Conservation (phyloP, 306 rosid genomes). For the Dryas alaskensis region DNA sequence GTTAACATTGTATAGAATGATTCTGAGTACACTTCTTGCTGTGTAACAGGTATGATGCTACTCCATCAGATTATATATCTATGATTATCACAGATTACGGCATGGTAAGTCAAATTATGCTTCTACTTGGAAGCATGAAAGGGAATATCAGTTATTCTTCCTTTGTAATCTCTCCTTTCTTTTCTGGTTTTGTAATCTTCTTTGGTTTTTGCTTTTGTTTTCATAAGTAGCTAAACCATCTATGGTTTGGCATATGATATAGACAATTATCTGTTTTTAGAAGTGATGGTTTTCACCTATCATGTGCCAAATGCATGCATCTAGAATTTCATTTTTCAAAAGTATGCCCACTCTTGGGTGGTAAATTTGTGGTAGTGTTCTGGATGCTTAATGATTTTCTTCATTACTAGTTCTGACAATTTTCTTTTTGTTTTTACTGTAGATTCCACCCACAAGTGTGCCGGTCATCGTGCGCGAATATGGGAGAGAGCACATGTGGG, state of each 20-base stretch:
- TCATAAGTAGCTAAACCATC: background rate
- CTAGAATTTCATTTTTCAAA: no score
- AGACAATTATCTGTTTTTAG: background rate
- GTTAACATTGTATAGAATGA: constrained; percentile 4
- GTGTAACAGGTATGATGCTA: constrained; percentile 68
- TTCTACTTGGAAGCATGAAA: background rate
- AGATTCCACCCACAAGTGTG: constrained; percentile 88
- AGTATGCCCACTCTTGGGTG: background rate
- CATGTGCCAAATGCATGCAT: background rate
- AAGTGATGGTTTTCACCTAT: background rate
- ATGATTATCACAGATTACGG: constrained; percentile 85
- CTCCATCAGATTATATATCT: constrained; percentile 82
- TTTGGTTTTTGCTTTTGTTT: background rate
- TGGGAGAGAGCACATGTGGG: constrained; percentile 52
- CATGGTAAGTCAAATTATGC: constrained; percentile 52
- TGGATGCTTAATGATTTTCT: background rate
- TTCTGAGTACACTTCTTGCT: constrained; percentile 14
- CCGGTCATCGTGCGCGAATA: constrained; percentile 85
- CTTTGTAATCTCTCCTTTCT: no score
- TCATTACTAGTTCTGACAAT: background rate
- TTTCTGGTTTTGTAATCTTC: no score
- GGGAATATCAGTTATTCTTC: background rate
- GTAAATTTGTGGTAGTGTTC: background rate
- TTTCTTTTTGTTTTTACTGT: constrained; percentile 17
- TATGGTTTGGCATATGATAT: background rate